Base-by-base conservation (phyloP, 345 rosid species). In the Corchorus olitorius region DNA sequence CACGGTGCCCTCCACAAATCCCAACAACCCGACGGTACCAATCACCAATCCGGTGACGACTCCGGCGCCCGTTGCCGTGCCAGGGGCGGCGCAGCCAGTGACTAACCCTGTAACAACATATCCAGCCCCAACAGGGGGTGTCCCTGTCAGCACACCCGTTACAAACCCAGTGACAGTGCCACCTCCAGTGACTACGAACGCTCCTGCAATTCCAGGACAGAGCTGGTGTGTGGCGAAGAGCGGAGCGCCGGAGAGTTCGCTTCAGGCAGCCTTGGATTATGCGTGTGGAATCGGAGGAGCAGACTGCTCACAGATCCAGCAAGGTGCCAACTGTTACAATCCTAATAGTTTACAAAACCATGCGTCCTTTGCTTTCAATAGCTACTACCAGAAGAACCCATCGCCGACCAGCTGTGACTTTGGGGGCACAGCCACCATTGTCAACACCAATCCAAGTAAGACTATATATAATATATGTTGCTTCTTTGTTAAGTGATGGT, bases 331-430 rank as follows among this genome's bases (percentile, higher is more conserved):
- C 83, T 97, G 99, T 77, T 94, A 89, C 79, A 86, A 83, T 20
- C 99, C 98, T 0, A 83, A 65, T 64, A 76, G 85, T 62, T 81
- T 94, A 61, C 97, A 90, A 78, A 90, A 77, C 81, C 99, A 94
- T 78, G 99, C 98, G 7, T 97, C 99, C 0, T 88, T 52, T 81
- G 99, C 98, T 15, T 94, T 97, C 86, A 97, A 97, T 74, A 92
- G 91, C 85, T 97, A 97, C 81, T 97, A 93, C 65, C 97, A 92
- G 82, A 92, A 87, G 85, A 92, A 89, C 76, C 97, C 97, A 39
- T 80, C 60, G 62, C 86, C 97, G 5, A 80, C 93, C 48, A 92
- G 99, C 82, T 94, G 99, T 53, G 93, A 97, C 66, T 97, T 97
- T 60, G 95, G 98, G 45, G 98, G 98, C 49, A 70, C 87, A 3